A percentile compares a stretch with the other conserved stretches of the same genome.
These are phyloP conservation scores for Phytophthora cactorum DNA, from an alignment of 352 stramenopile genomes.

Conservation along the genomic window DNA sequence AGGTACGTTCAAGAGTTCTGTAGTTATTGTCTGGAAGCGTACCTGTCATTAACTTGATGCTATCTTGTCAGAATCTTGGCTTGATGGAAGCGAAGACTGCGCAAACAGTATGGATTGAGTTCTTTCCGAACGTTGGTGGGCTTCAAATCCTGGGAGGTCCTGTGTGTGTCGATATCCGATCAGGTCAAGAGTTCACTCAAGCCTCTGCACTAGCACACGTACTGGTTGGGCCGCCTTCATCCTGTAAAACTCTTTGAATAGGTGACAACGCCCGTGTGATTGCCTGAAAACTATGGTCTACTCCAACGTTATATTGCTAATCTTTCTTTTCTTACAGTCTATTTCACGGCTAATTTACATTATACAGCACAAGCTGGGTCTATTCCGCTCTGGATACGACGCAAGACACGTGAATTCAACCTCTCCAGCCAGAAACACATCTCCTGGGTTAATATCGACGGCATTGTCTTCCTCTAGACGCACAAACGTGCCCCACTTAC, in stretches of 20 bases:
- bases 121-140: slow-evolving; percentile 70
- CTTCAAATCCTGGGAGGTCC: slow-evolving; percentile 67
- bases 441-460: slow-evolving; percentile 67
- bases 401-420: slow-evolving; percentile 81
- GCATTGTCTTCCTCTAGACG: slow-evolving; percentile 73
- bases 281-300: neutral
- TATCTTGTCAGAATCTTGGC: slow-evolving; percentile 59
- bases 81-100: slow-evolving; percentile 54
- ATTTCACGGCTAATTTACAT: slow-evolving; percentile 31
- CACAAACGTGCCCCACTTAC: slow-evolving; percentile 79
- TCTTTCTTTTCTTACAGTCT: slow-evolving; percentile 5
- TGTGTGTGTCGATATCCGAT: slow-evolving; percentile 73
- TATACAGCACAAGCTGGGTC: slow-evolving; percentile 61
- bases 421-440: slow-evolving; percentile 74
- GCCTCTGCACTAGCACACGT: slow-evolving; percentile 54
- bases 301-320: slow-evolving; percentile 8
- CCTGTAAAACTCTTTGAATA: slow-evolving; percentile 25
- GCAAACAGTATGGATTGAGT: slow-evolving; percentile 58
- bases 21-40: neutral
- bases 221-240: slow-evolving; percentile 44
- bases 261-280: slow-evolving; percentile 11
- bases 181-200: slow-evolving; percentile 66
- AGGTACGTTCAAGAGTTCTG: slow-evolving; percentile 42
- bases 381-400: slow-evolving; percentile 65
- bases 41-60: neutral